Base-by-base conservation (phyloP, 495 filamentous ascomycete genomes). In the Hypoxylon trugodes region DNA sequence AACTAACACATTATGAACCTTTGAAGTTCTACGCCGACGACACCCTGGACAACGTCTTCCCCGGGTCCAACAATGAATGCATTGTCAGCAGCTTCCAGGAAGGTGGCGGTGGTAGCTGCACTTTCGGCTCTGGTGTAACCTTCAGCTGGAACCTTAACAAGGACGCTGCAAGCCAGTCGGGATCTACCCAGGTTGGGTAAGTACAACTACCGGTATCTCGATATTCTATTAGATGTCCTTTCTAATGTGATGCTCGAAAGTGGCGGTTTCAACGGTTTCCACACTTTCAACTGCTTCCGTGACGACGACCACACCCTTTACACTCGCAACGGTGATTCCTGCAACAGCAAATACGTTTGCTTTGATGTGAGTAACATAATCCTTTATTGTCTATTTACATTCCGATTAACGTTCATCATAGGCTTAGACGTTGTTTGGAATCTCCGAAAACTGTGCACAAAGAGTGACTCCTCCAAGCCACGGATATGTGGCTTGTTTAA, bases 231-330 rank as follows among this genome's bases (percentile, higher is more conserved):
- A n/a, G n/a, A n/a, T n/a, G n/a, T n/a, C n/a, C n/a, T n/a, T n/a
- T n/a, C n/a, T n/a, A n/a, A n/a, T n/a, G n/a, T n/a, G n/a, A n/a
- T n/a, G n/a, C n/a, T n/a, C n/a, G n/a, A n/a, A n/a, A n/a, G n/a
- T 13, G 65, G 59, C 4, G 32, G 49, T n/a, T n/a, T n/a, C 43
- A 68, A 68, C 42, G 54, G 53, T 7, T 68, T 59, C 59, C 59
- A 63, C 35, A 33, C n/a, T 13, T 68, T 63, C 38, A 62, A 42
- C 40, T 53, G 56, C 40, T 68, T 68, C 59, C 57, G 53, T 22
- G 65, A 68, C 26, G 43, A 68, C 48, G 54, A 63, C 32, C 65
- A 59, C 40, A 25, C 21, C 28, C 58, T 68, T 35, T 68, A 68
- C 30, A 56, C 42, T 35, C 54, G 59, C 15, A 62, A 59, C 18